Evolutionary conservation across 768 basidiomycete species (phyloP).

Genomic region (Amylocystis lapponica): DNA sequence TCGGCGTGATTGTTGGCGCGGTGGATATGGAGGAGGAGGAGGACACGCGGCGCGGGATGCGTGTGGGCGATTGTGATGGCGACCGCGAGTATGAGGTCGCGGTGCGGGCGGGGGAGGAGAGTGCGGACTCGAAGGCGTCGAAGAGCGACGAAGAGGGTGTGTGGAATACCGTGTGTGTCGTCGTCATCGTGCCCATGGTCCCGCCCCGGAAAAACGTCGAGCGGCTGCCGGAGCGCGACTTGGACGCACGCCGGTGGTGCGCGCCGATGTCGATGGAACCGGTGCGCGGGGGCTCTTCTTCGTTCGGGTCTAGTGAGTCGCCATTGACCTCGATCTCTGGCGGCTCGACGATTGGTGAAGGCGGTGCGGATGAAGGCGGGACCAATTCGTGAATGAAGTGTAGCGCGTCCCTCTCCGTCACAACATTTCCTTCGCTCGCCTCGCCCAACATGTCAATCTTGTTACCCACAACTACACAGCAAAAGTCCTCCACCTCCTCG

Average conservation of each 20-base stretch:
- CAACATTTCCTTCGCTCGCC: constrained; percentile 16
- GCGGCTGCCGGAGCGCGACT: constrained; percentile 42
- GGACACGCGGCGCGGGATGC: constrained; percentile 24
- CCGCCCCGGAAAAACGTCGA: constrained; percentile 34
- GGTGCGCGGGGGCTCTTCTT: constrained; percentile 12
- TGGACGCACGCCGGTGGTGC: constrained; percentile 27
- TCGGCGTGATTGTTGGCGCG: constrained; percentile 54
- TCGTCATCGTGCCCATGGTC: constrained; percentile 53
- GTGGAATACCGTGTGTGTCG: constrained; percentile 61
- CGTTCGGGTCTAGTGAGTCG: background rate
- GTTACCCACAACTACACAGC: constrained; percentile 68
- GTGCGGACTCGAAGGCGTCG: constrained; percentile 55
- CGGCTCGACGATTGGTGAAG: constrained; percentile 10
- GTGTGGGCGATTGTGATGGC: constrained; percentile 19
- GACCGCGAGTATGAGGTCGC: constrained; percentile 16
- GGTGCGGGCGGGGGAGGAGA: constrained; percentile 48
- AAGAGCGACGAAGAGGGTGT: constrained; percentile 77
- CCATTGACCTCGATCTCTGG: background rate
- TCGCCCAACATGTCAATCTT: constrained; percentile 54
- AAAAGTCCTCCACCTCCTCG: constrained; percentile 56
- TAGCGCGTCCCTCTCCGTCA: constrained; percentile 40
- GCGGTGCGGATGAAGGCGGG: constrained; percentile 27
- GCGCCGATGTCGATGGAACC: constrained; percentile 28
- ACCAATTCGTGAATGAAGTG: constrained; percentile 54
- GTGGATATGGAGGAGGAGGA: constrained; percentile 39